Conservation (phyloP, 306 rosid genomes). For the Pachyrhizus erosus region DNA sequence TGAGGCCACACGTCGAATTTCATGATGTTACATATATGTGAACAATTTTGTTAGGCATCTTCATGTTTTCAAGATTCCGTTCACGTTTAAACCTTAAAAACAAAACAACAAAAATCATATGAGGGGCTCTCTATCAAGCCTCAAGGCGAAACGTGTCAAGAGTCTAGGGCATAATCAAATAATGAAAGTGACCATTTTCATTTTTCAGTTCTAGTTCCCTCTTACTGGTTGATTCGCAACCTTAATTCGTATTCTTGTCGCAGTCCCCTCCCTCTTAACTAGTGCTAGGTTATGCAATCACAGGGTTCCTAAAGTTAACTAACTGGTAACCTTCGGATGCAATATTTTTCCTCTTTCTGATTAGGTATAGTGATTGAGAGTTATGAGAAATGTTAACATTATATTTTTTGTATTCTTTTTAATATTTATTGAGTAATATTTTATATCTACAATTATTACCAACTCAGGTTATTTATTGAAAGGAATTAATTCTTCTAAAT, state of each 20-base stretch:
- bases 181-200: conserved; percentile 1
- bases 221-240: neutral
- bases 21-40: conserved; percentile 52
- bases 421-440: neutral
- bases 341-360: neutral
- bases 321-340: neutral
- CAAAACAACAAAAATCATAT: neutral
- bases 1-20: conserved; percentile 23
- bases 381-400: neutral
- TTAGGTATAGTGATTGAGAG: neutral
- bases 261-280: neutral
- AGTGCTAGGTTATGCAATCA: neutral
- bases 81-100: conserved; percentile 43
- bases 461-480: neutral
- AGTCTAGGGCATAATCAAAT: conserved; percentile 36
- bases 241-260: neutral
- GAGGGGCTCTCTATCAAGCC: neutral
- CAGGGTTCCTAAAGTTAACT: neutral
- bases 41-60: conserved; percentile 49
- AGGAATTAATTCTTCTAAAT: neutral
- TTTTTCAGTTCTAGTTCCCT: neutral
- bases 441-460: neutral
- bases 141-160: conserved; percentile 45
- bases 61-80: conserved; percentile 43
- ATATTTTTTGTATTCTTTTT: neutral